A percentile compares a stretch with the other conserved stretches of the same genome.
Evolutionary conservation across 257 asterid species (phyloP).

Genomic region (Solanum corneliomulleri): DNA sequence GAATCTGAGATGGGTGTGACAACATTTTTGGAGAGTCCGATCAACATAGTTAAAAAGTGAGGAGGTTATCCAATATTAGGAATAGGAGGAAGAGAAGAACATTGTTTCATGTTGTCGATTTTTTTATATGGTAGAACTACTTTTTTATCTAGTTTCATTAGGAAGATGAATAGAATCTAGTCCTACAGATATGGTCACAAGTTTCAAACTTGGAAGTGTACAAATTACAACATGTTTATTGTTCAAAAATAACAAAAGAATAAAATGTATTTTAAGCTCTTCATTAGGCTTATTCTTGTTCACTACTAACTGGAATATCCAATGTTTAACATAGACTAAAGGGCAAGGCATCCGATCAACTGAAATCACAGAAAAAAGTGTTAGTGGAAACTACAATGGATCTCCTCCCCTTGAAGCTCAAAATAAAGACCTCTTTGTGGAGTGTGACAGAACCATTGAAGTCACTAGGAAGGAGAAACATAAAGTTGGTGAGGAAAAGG

Average conservation of each 20-base stretch:
- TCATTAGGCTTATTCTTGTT: background rate
- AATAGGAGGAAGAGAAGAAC: background rate
- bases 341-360: too few relatives aligned
- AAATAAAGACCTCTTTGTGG: too few relatives aligned
- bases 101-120: background rate
- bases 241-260: background rate
- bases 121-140: background rate
- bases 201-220: background rate
- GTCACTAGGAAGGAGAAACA: too few relatives aligned
- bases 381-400: too few relatives aligned
- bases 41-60: background rate
- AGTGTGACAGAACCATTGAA: too few relatives aligned
- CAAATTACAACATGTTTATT: background rate
- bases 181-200: background rate
- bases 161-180: background rate
- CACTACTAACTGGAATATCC: too few relatives aligned
- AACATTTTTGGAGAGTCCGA: background rate
- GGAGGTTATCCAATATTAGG: background rate
- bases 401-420: too few relatives aligned
- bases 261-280: background rate
- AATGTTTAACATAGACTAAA: background rate
- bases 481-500: too few relatives aligned
- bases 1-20: background rate
- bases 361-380: too few relatives aligned
- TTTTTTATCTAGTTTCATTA: background rate